Conservation (phyloP, 23 red algal genomes). For the Pyropia yezoensis region DNA sequence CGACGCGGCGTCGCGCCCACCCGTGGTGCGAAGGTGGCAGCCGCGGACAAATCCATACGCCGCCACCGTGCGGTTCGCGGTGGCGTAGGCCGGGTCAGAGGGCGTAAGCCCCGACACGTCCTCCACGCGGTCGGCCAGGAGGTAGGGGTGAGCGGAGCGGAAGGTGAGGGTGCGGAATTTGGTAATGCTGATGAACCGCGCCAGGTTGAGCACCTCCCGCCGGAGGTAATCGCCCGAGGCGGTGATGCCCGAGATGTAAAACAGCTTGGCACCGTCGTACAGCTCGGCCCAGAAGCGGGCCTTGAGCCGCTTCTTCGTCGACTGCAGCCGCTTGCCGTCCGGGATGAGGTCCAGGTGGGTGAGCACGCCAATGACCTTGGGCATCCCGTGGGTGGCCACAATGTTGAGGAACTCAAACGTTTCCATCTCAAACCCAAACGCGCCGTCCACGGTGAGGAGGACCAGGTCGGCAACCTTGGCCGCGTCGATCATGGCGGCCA, state of each 20-base stretch:
- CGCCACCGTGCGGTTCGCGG: conserved; percentile 50
- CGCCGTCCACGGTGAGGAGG: conserved; percentile 79
- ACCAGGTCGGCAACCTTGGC: conserved; percentile 95
- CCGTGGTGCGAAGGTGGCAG: conserved; percentile 40
- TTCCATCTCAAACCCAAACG: conserved; percentile 97
- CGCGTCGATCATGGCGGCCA: conserved; percentile 87
- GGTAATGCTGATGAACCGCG: conserved; percentile 89
- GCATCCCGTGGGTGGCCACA: conserved; percentile 82
- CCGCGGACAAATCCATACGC: conserved; percentile 92
- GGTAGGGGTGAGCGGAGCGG: conserved; percentile 72
- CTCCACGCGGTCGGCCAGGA: conserved; percentile 91
- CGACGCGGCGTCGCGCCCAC: background rate
- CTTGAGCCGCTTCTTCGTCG: conserved; percentile 85
- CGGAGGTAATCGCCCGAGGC: conserved; percentile 73
- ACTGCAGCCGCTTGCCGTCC: conserved; percentile 67
- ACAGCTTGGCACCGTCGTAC: conserved; percentile 90
- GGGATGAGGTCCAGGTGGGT: conserved; percentile 85
- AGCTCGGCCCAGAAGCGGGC: conserved; percentile 85
- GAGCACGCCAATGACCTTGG: conserved; percentile 77
- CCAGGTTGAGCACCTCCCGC: conserved; percentile 90
- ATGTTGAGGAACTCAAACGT: conserved; percentile 99
- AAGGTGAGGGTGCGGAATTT: conserved; percentile 74
- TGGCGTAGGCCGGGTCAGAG: conserved; percentile 1
- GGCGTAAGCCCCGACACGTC: conserved; percentile 44
- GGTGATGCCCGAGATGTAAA: conserved; percentile 87